Conservation (phyloP, 805 yeast species). For the Nakazawaea wickerhamii region DNA sequence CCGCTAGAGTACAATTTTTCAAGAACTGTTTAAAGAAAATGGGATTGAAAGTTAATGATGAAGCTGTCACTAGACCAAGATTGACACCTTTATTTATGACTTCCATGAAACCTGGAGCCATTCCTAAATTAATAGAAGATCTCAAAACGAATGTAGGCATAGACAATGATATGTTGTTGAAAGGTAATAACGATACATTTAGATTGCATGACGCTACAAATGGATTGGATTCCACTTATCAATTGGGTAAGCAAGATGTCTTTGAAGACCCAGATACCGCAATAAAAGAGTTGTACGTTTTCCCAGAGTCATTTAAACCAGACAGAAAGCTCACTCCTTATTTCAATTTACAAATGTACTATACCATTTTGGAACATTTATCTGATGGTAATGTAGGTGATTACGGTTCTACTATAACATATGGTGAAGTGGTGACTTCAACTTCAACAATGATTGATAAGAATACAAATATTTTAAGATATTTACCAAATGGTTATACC, state of each 20-base stretch:
- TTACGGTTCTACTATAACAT: slow-evolving; percentile 61
- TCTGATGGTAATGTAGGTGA: slow-evolving; percentile 20
- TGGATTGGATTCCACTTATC: slow-evolving; percentile 14
- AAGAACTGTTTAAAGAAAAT: slow-evolving; percentile 49
- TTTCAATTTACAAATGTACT: slow-evolving; percentile 61
- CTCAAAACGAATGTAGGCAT: slow-evolving; percentile 31
- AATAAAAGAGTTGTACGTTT: slow-evolving; percentile 49
- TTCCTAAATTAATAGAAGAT: slow-evolving; percentile 27
- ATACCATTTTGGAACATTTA: slow-evolving; percentile 19
- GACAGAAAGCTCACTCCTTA: slow-evolving; percentile 56
- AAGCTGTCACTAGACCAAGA: slow-evolving; percentile 48
- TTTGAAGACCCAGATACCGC: slow-evolving; percentile 52
- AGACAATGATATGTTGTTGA: slow-evolving; percentile 34
- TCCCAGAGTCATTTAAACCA: slow-evolving; percentile 39
- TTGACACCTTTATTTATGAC: slow-evolving; percentile 62
- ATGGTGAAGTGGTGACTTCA: slow-evolving; percentile 88
- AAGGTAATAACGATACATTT: slow-evolving; percentile 53
- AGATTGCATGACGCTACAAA: slow-evolving; percentile 33
- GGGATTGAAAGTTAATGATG: slow-evolving; percentile 65
- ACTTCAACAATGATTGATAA: slow-evolving; percentile 75
- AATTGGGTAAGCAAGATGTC: slow-evolving; percentile 25
- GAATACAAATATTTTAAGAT: slow-evolving; percentile 53
- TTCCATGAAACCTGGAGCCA: slow-evolving; percentile 29
- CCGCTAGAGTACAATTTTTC: slow-evolving; percentile 50
- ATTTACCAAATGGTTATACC: slow-evolving; percentile 66